Percentiles rank a stretch among this genome's conserved stretches.
Evolutionary conservation across 1,284 basidiomycete species (phyloP).

Genomic region (Mycena citricolor): DNA sequence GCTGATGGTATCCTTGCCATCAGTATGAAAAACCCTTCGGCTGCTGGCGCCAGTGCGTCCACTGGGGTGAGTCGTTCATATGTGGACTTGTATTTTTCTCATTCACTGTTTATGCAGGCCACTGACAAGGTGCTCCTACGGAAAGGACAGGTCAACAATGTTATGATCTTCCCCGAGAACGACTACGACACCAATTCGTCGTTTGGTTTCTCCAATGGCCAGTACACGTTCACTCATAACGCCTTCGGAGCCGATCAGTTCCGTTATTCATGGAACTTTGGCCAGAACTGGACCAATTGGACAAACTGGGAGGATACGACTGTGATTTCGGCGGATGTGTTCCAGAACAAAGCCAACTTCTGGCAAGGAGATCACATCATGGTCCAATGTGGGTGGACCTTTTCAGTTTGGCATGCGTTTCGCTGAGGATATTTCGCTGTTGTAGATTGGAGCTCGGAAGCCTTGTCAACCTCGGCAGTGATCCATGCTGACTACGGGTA

Average conservation of each 20-base stretch:
- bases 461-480: conserved; percentile 61
- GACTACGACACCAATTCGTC: conserved; percentile 69
- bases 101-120: conserved; percentile 41
- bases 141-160: conserved; percentile 72
- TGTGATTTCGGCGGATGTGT: conserved; percentile 56
- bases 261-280: conserved; percentile 85
- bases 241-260: conserved; percentile 86
- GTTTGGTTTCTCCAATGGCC: conserved; percentile 58
- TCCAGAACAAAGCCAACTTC: conserved; percentile 58
- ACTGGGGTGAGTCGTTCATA: conserved; percentile 49
- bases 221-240: conserved; percentile 76
- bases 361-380: conserved; percentile 86
- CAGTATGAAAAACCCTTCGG: conserved; percentile 57
- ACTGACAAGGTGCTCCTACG: conserved; percentile 77
- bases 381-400: conserved; percentile 69
- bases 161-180: conserved; percentile 78
- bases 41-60: conserved; percentile 41
- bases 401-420: conserved; percentile 1
- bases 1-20: conserved; percentile 82
- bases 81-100: conserved; percentile 6
- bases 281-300: conserved; percentile 84
- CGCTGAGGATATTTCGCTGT: conserved; percentile 13
- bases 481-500: conserved; percentile 78
- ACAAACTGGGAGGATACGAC: conserved; percentile 72
- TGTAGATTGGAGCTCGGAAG: conserved; percentile 73